phyloP scores from a whole-genome alignment of 768 basidiomycete species.

The Tylopilus balloui region DNA sequence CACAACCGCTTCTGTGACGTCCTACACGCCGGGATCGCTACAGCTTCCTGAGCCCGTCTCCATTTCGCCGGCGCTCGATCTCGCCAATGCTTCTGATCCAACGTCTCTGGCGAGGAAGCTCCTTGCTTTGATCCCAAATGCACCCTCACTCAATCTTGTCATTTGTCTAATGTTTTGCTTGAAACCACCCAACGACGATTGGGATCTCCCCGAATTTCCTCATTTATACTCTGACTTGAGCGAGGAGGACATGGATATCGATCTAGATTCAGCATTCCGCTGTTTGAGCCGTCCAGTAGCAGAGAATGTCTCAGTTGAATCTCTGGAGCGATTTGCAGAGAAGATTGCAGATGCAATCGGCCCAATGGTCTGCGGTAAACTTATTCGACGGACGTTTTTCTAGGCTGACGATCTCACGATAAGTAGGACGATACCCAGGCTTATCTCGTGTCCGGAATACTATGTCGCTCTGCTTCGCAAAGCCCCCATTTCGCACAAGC shows the following conservation, averaged over 20 bases:
- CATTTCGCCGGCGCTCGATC: slow-evolving; percentile 53
- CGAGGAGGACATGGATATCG: slow-evolving; percentile 46
- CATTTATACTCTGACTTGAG: slow-evolving; percentile 61
- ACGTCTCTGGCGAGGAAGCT: slow-evolving; percentile 58
- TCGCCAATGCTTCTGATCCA: slow-evolving; percentile 56
- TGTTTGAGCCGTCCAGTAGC: slow-evolving; percentile 54
- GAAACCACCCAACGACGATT: slow-evolving; percentile 75
- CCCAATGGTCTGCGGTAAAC: slow-evolving; percentile 45
- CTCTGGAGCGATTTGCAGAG: slow-evolving; percentile 50
- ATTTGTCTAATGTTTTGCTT: slow-evolving; percentile 75
- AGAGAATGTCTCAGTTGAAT: slow-evolving; percentile 49
- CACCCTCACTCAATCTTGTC: slow-evolving; percentile 60
- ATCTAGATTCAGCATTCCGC: slow-evolving; percentile 54
- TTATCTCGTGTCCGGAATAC: slow-evolving; percentile 55
- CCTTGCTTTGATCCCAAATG: slow-evolving; percentile 54
- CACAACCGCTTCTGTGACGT: slow-evolving; percentile 28
- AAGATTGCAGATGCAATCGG: slow-evolving; percentile 52
- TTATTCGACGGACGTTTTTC: background rate
- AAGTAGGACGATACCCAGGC: slow-evolving; percentile 51
- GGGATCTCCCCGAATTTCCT: slow-evolving; percentile 72
- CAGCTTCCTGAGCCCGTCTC: slow-evolving; percentile 33
- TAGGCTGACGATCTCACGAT: slow-evolving; percentile 2
- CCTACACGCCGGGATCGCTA: slow-evolving; percentile 42
- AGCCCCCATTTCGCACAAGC: slow-evolving; percentile 41
- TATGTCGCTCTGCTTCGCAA: slow-evolving; percentile 65